Evolutionary conservation across 306 rosid species (phyloP), one percentile per base, ranked within the genome.

Genomic region (Fragaria iinumae): DNA sequence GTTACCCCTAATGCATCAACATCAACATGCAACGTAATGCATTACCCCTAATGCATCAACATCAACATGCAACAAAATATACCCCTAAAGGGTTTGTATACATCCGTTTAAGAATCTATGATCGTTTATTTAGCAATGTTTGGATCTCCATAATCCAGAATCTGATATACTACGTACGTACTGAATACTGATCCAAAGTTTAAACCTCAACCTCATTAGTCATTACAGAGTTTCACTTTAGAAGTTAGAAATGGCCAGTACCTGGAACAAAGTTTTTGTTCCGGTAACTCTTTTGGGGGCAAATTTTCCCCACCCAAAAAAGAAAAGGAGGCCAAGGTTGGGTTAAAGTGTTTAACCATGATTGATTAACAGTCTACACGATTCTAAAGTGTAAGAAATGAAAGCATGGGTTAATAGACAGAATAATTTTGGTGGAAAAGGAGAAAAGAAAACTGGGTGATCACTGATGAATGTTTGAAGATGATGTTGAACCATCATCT

Each of bases 401-500:
- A 27, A n/a, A 63, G 90, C 62, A 80, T 77, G 91, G 82, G 86
- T 62, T 20, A 84, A 85, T 74, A 41, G 86, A 79, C 76, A 78
- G 80, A 85, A 87, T 87, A 60, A 87, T 86, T 86, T 71, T 74
- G 41, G 69, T 57, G 38, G 47, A 74, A 74, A 11, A 14, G 36
- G 29, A 17, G 17, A 38, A 21, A 12, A 68, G 20, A 55, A 72
- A 57, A 41, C 68, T 57, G 44, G 74, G 75, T 86, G 85, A 86
- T 80, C 78, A 81, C 17, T 47, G 68, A 57, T 63, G 78, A 68
- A 69, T 72, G 57, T 79, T 41, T 69, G 74, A 86, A 73, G 79
- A 64, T 44, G 82, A 87, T 83, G 90, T 83, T 87, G 79, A 85
- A 79, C 77, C 88, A 89, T 79, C 87, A 86, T 68, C 67, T 7